Evolutionary conservation across 1,139 yeast species (phyloP), one percentile per base, ranked within the genome.

Genomic region (Torulaspora pretoriensis): DNA sequence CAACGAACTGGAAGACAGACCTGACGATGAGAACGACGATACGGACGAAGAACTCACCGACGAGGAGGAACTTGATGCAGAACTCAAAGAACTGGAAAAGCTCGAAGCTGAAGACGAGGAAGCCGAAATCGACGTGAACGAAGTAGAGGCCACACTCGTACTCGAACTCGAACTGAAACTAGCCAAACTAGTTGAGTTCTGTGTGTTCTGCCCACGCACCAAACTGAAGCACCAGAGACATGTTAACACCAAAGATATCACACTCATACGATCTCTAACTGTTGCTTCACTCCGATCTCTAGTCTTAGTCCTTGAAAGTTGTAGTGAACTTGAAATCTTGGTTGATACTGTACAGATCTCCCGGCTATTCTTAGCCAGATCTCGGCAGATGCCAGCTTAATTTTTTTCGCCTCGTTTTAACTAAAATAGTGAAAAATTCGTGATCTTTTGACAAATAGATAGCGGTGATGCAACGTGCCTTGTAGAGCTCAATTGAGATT

Each of bases 401-500:
- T 29, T 29, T 29, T 29, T 29, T 29, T 29, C 32, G 32, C 32
- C 32, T 29, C 19, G 14, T 29, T 29, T 10, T 29, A 19, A 29
- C 32, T 13, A 13, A 13, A 29, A 29, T 10, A 29, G 17, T 16
- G 32, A 29, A 29, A 29, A 29, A 29, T 29, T 29, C 32, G 32
- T 29, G 32, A 7, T 29, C 14, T 13, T 16, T 7, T 13, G 10
- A 13, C 32, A 19, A 6, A 9, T 19, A 19, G 22, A 19, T 6
- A 19, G 22, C 5, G 22, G 22, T 6, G 22, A 3, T 19, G 5
- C 22, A 19, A 19, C 22, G 32, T 12, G 32, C 17, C 16, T 13
- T 14, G 17, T 7, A 16, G 32, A 24, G 27, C 27, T n/a, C 22
- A 6, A 14, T 24, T 29, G 35, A 43, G 40, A 38, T 73, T 92